Base-by-base conservation (phyloP, 768 basidiomycete genomes). In the Rhodotorula sphaerocarpa region DNA sequence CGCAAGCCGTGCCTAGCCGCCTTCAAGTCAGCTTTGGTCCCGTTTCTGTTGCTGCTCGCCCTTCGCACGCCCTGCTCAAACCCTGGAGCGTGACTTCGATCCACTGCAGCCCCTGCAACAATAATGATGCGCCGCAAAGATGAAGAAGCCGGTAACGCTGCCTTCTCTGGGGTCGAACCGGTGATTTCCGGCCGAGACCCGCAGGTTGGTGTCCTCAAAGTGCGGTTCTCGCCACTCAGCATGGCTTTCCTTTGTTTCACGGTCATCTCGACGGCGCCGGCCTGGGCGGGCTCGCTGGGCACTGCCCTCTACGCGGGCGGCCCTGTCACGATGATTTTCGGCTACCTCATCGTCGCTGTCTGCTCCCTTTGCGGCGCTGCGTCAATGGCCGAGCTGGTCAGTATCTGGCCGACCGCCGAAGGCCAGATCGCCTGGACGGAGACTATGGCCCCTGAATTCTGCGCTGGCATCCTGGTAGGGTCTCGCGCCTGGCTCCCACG, bases 391-490 rank as follows among this genome's bases (percentile, higher is more conserved):
- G 55, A 56, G 33, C 20, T 56, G 31, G 28, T 30, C 23, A 33
- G 30, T 7, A 56, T 56, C 33, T 46, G 25, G 31, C 55, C 55
- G 7, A 33, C 33, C 15, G 55, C 55, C 3, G 55, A 56, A 2
- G 55, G 55, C 6, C 55, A 56, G 44, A 56, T 56, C 9, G n/a
- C 25, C 6, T 56, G 55, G 55, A n/a, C 55, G 2, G 23, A 30
- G 44, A 10, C 45, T 10, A 43, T 56, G 6, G 55, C 55, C 15
- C 55, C 55, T 7, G 7, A 25, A 33, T 15, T 23, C 31, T 46
- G 42, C 14, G 23, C n/a, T 6, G 12, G 55, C 14, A 33, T 54
- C 52, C 21, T 54, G 16, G 47, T 48, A 9, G 1, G 30, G 16
- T 21, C 47, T 23, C 28, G 45, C 21, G 45, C 25, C 9, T 15